Evolutionary conservation across 2,329 filamentous ascomycete genomes (phyloP), one percentile per base, ranked within the genome.

Genomic region (Penicillium sp.): DNA sequence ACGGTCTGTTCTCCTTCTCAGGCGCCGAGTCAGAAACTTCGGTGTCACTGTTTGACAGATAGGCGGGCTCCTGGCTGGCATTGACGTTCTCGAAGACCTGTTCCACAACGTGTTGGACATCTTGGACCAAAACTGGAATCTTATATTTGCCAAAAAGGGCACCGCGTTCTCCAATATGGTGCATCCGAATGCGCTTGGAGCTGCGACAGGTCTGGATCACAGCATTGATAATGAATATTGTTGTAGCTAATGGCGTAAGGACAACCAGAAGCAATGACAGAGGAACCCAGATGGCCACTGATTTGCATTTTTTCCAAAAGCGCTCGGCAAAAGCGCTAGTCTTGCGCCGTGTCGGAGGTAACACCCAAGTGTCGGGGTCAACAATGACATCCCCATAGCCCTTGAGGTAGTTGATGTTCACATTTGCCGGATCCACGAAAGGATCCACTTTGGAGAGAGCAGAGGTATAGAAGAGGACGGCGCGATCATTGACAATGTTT

Each of bases 401-500:
- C 32, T 85, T 75, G 1, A 93, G 70, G 64, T 89, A 95, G 67
- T 90, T 90, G 62, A 91, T 78, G 21, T 87, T 85, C 56, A 93
- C 71, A 4, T 82, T 83, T 18, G 87, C 83, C 14, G 89, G 69
- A 59, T 92, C 81, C 0, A 81, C 81, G 67, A 86, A 97, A 0
- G 92, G 92, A 65, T 97, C 90, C 0, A 82, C 89, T 65, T 86
- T 86, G 22, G 87, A 82, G 43, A 97, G 91, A 18, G 81, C 81
- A 0, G 91, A 90, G 0, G 93, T 97, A 71, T 93, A 96, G 74
- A 90, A 91, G 1, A 88, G 85, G 4, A 91, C 90, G 43, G 85
- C 90, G 51, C 86, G 81, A 75, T 97, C 93, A 72, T 97, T 96
- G 67, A 89, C 78, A 44, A 96, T 86, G 69, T 97, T 97, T 40